Conservation (phyloP, 2,329 filamentous ascomycete genomes). For the Hymenoscyphus fructigenus region DNA sequence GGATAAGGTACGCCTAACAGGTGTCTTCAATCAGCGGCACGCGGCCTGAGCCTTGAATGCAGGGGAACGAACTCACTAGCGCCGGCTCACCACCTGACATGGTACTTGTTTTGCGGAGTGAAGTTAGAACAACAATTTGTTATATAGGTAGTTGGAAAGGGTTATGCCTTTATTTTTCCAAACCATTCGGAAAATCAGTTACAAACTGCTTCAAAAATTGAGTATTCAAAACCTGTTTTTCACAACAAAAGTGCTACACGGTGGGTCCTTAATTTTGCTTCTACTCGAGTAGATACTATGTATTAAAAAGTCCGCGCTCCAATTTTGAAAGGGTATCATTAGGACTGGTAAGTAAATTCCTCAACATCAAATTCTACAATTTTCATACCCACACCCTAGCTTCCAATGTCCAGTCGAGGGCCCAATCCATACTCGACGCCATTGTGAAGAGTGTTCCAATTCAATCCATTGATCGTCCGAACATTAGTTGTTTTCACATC, state of each 20-base stretch:
- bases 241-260: neutral
- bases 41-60: neutral
- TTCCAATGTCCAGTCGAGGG: constrained; percentile 20
- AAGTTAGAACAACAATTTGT: no score
- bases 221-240: no score
- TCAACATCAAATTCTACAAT: neutral
- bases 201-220: no score
- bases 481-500: constrained; percentile 41
- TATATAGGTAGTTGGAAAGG: no score
- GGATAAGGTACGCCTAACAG: neutral
- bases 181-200: no score
- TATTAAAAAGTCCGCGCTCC: neutral
- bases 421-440: constrained; percentile 35
- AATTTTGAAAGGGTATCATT: constrained; percentile 1
- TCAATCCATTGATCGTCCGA: constrained; percentile 30
- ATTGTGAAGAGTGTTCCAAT: constrained; percentile 33
- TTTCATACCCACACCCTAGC: neutral
- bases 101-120: neutral
- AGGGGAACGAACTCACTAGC: neutral
- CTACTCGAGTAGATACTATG: neutral
- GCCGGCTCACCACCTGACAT: neutral
- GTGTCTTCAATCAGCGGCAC: neutral
- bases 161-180: no score
- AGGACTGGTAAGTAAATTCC: neutral
- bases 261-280: neutral